Conservation (phyloP, 2,329 filamentous ascomycete species). For the Grosmannia serpens region DNA sequence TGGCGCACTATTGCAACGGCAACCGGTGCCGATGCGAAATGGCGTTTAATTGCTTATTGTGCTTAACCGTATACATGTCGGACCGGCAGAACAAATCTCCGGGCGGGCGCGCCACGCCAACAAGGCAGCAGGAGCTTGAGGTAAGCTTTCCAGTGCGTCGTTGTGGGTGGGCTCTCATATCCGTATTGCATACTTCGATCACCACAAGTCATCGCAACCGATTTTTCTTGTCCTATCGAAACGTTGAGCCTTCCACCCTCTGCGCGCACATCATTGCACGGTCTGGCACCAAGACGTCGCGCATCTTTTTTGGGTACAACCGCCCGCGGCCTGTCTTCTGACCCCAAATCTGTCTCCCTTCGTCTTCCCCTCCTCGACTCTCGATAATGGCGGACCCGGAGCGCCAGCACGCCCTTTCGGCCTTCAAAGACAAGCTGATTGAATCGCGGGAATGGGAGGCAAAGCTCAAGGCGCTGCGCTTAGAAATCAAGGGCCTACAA, state of each 20-base stretch:
- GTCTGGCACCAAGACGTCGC: neutral
- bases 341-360: neutral
- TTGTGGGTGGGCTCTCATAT: neutral
- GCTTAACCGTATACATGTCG: neutral
- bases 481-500: constrained; percentile 93
- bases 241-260: neutral
- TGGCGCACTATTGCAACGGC: too few relatives aligned
- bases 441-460: constrained; percentile 98
- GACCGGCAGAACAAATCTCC: constrained; percentile 5
- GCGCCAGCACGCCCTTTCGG: constrained; percentile 59
- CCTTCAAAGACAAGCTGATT: constrained; percentile 71
- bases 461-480: constrained; percentile 84
- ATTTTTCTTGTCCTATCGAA: neutral
- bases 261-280: neutral
- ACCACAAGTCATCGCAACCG: neutral
- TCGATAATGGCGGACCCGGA: constrained; percentile 34
- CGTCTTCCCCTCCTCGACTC: neutral
- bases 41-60: neutral
- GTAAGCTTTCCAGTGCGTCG: constrained; percentile 19
- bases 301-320: neutral
- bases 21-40: neutral
- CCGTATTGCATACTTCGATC: neutral
- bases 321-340: neutral
- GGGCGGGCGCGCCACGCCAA: neutral
- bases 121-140: constrained; percentile 26